Base-by-base conservation (phyloP, 2,329 filamentous ascomycete genomes). In the Lachnum nothofagi region DNA sequence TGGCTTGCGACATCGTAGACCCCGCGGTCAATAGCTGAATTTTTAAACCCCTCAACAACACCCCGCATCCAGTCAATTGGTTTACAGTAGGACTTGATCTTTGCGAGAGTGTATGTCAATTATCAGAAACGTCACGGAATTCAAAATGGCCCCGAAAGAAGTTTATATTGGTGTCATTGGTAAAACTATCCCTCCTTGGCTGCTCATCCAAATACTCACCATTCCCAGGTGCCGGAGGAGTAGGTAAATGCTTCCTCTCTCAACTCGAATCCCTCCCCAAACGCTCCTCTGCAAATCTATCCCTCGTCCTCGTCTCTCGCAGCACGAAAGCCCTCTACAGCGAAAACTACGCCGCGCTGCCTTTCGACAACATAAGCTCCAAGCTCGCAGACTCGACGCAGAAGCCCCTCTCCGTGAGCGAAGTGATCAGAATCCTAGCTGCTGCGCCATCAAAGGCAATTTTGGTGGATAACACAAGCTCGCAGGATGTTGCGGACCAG, bases 391-490 rank as follows among this genome's bases (percentile, higher is more conserved):
- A 78, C 12, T 85, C 85, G 19, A 72, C 76, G 23, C 81, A 83
- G 55, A 72, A 83, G 2, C 79, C 88, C 8, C 78, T 88, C 16
- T 71, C 79, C 31, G 76, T 89, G 39, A 68, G 85, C 37, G 78
- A 91, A 61, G 78, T 94, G 33, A 80, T 85, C 57, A 80, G 85
- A 27, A 94, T 88, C 70, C 83, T 98, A 39, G 79, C 83, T 51
- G 78, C 79, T 37, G 86, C 89, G 1, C 89, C 90, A 2, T 80
- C 82, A 52, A 88, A 86, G 65, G 83, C 86, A 37, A 76, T 98
- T 38, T 75, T 98, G 24, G 84, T 98, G 57, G 93, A 98, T 77
- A 97, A 97, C 74, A 98, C 93, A 44, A 94, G 88, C 70, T 91
- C 88, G 60, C 85, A 91, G 61, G 83, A 86, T 56, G 78, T 98